A percentile compares a stretch with the other conserved stretches of the same genome.
Conservation (phyloP, 2,329 filamentous ascomycete genomes). For the Clarireedia hainanense region DNA sequence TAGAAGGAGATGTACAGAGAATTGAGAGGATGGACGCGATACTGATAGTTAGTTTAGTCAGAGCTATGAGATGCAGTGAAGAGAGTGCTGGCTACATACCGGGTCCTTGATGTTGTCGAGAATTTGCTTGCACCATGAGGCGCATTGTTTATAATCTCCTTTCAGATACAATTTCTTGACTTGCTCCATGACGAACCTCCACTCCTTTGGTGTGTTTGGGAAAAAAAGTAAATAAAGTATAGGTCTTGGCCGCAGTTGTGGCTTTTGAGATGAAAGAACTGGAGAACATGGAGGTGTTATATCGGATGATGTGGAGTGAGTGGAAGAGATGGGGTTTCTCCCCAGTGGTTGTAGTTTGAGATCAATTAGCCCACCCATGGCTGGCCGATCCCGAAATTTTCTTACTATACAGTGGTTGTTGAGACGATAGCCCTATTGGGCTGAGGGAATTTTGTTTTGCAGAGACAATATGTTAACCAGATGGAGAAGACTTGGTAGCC, state of each 20-base stretch:
- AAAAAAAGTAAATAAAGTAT: conserved; percentile 13
- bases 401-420: not conserved
- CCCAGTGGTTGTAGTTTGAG: conserved; percentile 8
- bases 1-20: conserved; percentile 28
- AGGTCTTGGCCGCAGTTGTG: conserved; percentile 11
- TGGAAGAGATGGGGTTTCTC: not conserved
- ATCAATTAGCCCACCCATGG: conserved; percentile 6
- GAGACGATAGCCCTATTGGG: not conserved
- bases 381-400: not conserved
- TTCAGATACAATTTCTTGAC: conserved; percentile 24
- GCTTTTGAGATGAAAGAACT: not conserved
- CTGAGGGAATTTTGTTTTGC: not conserved
- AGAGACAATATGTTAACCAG: conserved; percentile 1
- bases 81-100: conserved; percentile 14
- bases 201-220: conserved; percentile 24
- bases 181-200: conserved; percentile 26
- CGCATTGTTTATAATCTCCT: conserved; percentile 26
- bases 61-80: not conserved
- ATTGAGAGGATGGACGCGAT: conserved; percentile 23
- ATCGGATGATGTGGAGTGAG: conserved; percentile 1
- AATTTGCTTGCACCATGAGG: conserved; percentile 23
- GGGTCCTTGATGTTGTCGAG: conserved; percentile 24
- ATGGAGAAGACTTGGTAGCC: conserved; percentile 1
- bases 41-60: conserved; percentile 12
- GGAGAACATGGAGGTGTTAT: conserved; percentile 1